phyloP scores from a whole-genome alignment of 805 yeast genomes.

The Wickerhamomyces canadensis region DNA sequence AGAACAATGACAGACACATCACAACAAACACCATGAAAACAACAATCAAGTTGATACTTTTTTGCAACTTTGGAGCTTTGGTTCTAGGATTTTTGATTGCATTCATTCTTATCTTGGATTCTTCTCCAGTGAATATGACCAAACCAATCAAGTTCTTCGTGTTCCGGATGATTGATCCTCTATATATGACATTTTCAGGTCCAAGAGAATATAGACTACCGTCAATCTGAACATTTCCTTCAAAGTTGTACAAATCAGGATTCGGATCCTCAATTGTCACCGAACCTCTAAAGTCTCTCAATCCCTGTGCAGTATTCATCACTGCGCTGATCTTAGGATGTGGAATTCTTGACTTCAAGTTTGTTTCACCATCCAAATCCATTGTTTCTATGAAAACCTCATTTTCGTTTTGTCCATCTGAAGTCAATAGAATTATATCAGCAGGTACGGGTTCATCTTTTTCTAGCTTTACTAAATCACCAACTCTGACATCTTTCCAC shows the following conservation, averaged over 20 bases:
- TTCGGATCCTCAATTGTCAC: slow-evolving; percentile 88
- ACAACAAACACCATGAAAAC: slow-evolving; percentile 85
- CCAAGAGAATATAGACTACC: slow-evolving; percentile 53
- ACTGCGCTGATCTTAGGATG: slow-evolving; percentile 54
- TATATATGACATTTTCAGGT: slow-evolving; percentile 76
- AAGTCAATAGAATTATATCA: slow-evolving; percentile 69
- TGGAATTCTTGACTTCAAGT: slow-evolving; percentile 70
- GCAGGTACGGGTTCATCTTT: slow-evolving; percentile 95
- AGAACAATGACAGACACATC: slow-evolving; percentile 64
- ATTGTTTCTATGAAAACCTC: slow-evolving; percentile 86
- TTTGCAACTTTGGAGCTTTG: slow-evolving; percentile 90
- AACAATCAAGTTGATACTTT: slow-evolving; percentile 76
- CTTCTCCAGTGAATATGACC: slow-evolving; percentile 92
- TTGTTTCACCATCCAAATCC: slow-evolving; percentile 98
- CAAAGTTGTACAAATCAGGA: slow-evolving; percentile 83
- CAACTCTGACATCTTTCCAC: slow-evolving; percentile 86
- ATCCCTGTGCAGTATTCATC: slow-evolving; percentile 43
- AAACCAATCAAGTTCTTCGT: slow-evolving; percentile 71
- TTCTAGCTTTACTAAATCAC: slow-evolving; percentile 67
- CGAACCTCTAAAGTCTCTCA: slow-evolving; percentile 45
- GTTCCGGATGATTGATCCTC: slow-evolving; percentile 88
- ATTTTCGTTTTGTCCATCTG: slow-evolving; percentile 48
- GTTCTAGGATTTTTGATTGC: slow-evolving; percentile 84
- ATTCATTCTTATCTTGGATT: slow-evolving; percentile 92
- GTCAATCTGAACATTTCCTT: slow-evolving; percentile 56